These are phyloP conservation scores for Rhizopogon rudus DNA, from an alignment of 768 basidiomycete species.

Conservation along the genomic window DNA sequence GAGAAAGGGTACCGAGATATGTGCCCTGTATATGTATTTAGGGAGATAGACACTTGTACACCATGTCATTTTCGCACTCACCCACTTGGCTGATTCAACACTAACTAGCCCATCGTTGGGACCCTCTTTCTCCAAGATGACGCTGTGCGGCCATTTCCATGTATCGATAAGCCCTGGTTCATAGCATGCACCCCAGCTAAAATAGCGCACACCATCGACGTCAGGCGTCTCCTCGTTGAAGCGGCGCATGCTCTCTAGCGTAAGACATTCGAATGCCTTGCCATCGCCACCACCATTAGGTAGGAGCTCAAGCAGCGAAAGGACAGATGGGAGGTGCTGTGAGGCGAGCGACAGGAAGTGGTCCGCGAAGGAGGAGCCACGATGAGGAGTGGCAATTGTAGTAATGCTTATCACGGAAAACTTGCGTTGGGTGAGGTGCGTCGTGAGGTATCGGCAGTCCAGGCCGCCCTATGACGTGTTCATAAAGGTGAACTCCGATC, in stretches of 20 bases:
- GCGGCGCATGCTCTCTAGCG: constrained; percentile 74
- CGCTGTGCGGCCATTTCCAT: constrained; percentile 75
- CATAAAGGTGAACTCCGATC: background rate
- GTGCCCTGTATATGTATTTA: constrained; percentile 54
- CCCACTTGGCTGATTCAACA: constrained; percentile 84
- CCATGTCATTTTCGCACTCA: constrained; percentile 16
- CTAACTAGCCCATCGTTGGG: constrained; percentile 94
- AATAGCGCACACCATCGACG: constrained; percentile 75
- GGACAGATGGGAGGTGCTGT: constrained; percentile 60
- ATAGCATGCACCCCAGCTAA: constrained; percentile 92
- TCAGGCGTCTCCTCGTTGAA: constrained; percentile 90
- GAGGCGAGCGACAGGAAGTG: constrained; percentile 78
- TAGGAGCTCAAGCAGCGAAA: constrained; percentile 73
- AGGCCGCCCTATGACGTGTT: constrained; percentile 71
- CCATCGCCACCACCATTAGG: constrained; percentile 95
- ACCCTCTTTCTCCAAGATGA: constrained; percentile 83
- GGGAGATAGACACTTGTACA: background rate
- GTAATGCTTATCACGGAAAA: constrained; percentile 87
- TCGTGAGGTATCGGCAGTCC: constrained; percentile 86
- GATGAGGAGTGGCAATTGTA: constrained; percentile 93
- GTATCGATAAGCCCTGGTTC: constrained; percentile 89
- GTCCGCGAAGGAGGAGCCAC: constrained; percentile 91
- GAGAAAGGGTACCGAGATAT: constrained; percentile 86
- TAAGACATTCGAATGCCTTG: constrained; percentile 86
- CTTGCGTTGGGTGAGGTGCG: constrained; percentile 69